Base-by-base conservation (phyloP, 2,329 filamentous ascomycete species). In the Ilyonectria destructans region DNA sequence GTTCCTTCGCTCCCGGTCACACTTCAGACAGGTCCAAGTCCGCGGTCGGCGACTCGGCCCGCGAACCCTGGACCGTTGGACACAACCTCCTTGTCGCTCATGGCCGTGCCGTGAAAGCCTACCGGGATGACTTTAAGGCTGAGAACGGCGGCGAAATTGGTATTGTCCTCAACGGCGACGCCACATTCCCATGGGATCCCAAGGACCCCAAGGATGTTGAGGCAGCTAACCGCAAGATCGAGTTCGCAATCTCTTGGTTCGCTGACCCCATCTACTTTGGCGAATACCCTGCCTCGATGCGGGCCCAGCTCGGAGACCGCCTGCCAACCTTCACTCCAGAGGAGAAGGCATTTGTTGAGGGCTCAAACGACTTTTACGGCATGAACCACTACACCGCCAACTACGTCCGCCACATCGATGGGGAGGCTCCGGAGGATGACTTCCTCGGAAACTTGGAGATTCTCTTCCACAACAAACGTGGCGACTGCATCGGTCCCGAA, bases 321-420 rank as follows among this genome's bases (percentile, higher is more conserved):
- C 87, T 97, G 55, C 94, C 94, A 6, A 84, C 85, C 51, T 96
- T 93, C 80, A 94, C 92, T 0, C 81, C 87, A 0, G 92, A 93
- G 72, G 93, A 97, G 78, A 81, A 85, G 26, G 89, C 88, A 2
- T 85, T 96, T n/a, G 90, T 97, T 52, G 87, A 92, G 77, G 93
- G 93, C n/a, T 94, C 91, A 78, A 96, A 96, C 80, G 94, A 97
- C 85, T 97, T 97, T 82, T 97, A 97, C 81, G 94, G 93, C 80
- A 96, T 96, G 93, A 97, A 97, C 85, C 92, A 95, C 86, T 97
- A 97, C 85, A 95, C 93, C 58, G 92, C 93, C 77, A 93, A 96
- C 86, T 97, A 93, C 83, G 91, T 97, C 83, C 91, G 90, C 80
- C 91, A 95, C 82, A 89, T 90, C 77, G 86, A 88, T 8, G 87